Conservation (phyloP, 305 asterid species). For the Caryopteris hybrid region DNA sequence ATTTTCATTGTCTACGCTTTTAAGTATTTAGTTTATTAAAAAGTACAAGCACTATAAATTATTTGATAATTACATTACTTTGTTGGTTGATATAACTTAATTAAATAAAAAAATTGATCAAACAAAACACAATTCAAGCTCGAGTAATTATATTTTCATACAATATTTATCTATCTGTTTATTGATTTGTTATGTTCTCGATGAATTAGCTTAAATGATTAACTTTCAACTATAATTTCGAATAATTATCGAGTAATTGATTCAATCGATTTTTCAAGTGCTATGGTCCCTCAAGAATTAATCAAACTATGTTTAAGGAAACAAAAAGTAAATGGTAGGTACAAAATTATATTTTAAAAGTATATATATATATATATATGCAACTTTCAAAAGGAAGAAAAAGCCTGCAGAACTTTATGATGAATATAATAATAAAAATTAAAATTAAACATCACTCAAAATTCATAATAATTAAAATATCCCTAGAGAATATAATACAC, state of each 20-base stretch:
- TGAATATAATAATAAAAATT: background rate
- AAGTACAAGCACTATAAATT: background rate
- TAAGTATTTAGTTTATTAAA: no score
- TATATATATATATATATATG: background rate
- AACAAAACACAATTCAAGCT: no score
- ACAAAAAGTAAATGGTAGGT: background rate
- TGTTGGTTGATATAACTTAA: background rate
- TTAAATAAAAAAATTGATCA: no score
- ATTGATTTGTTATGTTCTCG: no score
- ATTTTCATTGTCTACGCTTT: no score
- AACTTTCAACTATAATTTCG: no score
- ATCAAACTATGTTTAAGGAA: slow-evolving; percentile 6
- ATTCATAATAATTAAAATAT: background rate
- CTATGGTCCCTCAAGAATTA: background rate
- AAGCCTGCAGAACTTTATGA: slow-evolving; percentile 19
- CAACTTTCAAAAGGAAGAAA: background rate
- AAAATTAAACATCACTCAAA: slow-evolving; percentile 20
- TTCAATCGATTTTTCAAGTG: no score
- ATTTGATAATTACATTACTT: background rate
- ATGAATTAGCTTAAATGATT: no score
- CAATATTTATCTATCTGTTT: no score
- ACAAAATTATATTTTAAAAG: background rate
- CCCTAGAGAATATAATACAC: slow-evolving; percentile 14
- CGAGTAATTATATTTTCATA: no score
- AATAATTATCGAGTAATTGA: no score